Percentiles rank a stretch among this genome's conserved stretches.
Evolutionary conservation across 106 monocot genomes (phyloP).

Genomic region (Acanthochlamys bracteata): DNA sequence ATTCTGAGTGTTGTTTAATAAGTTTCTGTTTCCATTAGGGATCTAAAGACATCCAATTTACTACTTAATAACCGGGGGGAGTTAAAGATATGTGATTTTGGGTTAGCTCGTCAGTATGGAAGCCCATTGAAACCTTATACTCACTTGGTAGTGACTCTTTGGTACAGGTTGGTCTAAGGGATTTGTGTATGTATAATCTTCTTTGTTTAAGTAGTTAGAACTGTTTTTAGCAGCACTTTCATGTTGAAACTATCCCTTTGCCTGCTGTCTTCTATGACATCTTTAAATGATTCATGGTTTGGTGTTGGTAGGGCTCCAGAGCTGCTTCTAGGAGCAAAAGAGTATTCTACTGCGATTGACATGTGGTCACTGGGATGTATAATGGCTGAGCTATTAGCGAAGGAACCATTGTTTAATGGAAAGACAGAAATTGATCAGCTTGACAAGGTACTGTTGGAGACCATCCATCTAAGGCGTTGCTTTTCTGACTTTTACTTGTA

Average conservation of each 20-base stretch:
- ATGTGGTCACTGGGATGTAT: conserved; percentile 88
- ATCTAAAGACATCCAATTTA: conserved; percentile 19
- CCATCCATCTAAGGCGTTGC: background rate
- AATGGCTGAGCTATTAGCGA: conserved; percentile 76
- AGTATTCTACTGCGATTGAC: conserved; percentile 76
- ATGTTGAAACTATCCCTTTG: too few relatives aligned
- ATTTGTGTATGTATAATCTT: background rate
- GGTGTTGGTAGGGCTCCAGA: conserved; percentile 53
- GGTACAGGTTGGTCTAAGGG: conserved; percentile 16
- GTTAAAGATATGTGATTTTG: conserved; percentile 28
- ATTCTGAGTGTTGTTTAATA: background rate
- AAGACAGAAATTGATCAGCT: conserved; percentile 67
- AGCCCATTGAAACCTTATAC: conserved; percentile 21
- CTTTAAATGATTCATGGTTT: background rate
- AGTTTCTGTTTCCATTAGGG: background rate
- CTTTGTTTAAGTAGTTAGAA: too few relatives aligned
- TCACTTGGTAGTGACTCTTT: conserved; percentile 21
- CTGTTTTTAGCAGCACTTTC: too few relatives aligned
- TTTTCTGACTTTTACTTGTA: background rate
- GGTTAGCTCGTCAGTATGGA: conserved; percentile 18
- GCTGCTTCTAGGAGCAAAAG: conserved; percentile 54
- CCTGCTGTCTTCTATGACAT: too few relatives aligned
- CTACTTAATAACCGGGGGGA: conserved; percentile 17
- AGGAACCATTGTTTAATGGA: conserved; percentile 63
- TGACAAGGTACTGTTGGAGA: conserved; percentile 39